Base-by-base conservation (phyloP, 176 grass and related monocot species). In the Aegilops speltoides region DNA sequence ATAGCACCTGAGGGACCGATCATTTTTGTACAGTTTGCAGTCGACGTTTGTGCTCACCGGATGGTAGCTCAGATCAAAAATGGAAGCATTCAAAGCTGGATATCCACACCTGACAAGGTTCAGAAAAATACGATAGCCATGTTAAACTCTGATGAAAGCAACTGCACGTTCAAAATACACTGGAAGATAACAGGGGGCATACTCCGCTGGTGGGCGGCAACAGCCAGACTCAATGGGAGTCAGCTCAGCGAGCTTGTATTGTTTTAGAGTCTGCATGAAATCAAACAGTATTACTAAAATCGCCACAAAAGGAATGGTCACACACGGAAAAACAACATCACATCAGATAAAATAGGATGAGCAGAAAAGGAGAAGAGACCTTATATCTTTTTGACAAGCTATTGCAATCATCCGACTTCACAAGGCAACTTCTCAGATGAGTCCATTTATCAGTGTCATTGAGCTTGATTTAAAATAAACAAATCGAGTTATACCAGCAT, bases 11-110 rank as follows among this genome's bases (percentile, higher is more conserved):
- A 91, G 73, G 24, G 77, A 84, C 34, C 63, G 86, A 8, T 63
- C 48, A 25, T 99, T 99, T 76, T 93, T 99, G 82, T 96, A 96
- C 60, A 94, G 85, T 73, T 96, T 96, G 90, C 97, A 99, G 84
- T 99, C 97, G 8, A 83, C 65, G 34, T 96, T 99, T 38, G 64
- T 83, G 89, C 90, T 94, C 61, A 88, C 90, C 19, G 94, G 94
- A 80, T 94, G 93, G 76, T 86, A 96, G 78, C 90, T 96, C 87
- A 99, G 66, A 87, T 99, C 94, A 70, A 96, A 96, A 76, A 90
- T 91, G 52, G 97, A 96, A 38, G 92, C 87, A 64, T 99, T 99
- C 73, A 94, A 13, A 77, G 87, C 89, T 52, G 92, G 94, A 70
- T 94, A 99, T 25, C 94, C 94, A 5, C 97, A 99, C 64, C 97